Evolutionary conservation across 345 rosid species (phyloP).

Genomic region (Balakata baccata): DNA sequence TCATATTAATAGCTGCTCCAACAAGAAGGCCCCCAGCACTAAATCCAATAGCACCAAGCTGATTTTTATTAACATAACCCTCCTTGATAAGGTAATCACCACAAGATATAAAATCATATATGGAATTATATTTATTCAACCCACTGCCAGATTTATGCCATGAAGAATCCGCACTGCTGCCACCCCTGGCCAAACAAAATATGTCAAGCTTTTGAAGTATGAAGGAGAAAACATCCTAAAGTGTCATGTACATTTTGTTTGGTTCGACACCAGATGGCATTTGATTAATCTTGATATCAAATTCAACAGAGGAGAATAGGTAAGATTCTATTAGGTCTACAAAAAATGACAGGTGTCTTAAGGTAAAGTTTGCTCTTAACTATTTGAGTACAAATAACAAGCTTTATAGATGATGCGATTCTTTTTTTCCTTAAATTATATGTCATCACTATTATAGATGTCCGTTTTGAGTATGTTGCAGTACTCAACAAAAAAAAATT

Average conservation of each 20-base stretch:
- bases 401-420: background rate
- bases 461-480: background rate
- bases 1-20: slow-evolving; percentile 70
- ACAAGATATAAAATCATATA: slow-evolving; percentile 62
- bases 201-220: background rate
- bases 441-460: too few relatives aligned
- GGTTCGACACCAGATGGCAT: background rate
- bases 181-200: slow-evolving; percentile 49
- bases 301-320: background rate
- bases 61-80: slow-evolving; percentile 60
- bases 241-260: background rate
- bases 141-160: slow-evolving; percentile 84
- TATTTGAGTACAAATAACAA: background rate
- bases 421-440: background rate
- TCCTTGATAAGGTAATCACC: slow-evolving; percentile 54
- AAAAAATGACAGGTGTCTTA: background rate
- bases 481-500: background rate
- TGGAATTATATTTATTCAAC: slow-evolving; percentile 57
- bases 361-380: background rate
- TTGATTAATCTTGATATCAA: background rate
- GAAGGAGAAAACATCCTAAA: background rate
- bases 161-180: slow-evolving; percentile 50
- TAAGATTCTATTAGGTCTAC: background rate
- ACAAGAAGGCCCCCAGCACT: slow-evolving; percentile 83
- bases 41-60: slow-evolving; percentile 61